Conservation (phyloP, 2,329 filamentous ascomycete species). For the Aspergillus flavus region DNA sequence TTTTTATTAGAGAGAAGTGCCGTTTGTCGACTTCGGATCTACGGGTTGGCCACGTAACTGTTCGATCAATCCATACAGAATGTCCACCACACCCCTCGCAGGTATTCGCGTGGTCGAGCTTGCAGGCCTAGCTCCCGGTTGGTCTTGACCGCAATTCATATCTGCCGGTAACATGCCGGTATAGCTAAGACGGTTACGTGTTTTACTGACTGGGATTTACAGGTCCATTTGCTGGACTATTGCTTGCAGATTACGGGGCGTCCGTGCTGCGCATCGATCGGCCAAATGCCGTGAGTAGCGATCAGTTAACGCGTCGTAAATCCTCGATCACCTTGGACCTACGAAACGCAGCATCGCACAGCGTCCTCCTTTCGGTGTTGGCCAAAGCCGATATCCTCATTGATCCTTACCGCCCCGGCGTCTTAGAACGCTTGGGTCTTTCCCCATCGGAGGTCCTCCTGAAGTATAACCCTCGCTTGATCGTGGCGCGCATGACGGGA, state of each 20-base stretch:
- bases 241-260: slow-evolving; percentile 88
- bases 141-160: slow-evolving; percentile 10
- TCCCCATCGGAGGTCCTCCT: slow-evolving; percentile 68
- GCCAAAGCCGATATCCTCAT: slow-evolving; percentile 75
- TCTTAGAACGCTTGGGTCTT: slow-evolving; percentile 81
- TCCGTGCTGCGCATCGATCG: slow-evolving; percentile 84
- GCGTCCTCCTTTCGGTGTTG: slow-evolving; percentile 68
- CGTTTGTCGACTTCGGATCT: not conserved
- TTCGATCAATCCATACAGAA: slow-evolving; percentile 10
- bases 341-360: slow-evolving; percentile 65
- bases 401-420: slow-evolving; percentile 89
- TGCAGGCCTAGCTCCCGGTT: slow-evolving; percentile 67
- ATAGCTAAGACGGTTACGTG: slow-evolving; percentile 4
- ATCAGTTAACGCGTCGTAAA: slow-evolving; percentile 81
- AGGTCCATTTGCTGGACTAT: slow-evolving; percentile 87
- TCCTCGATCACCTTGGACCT: slow-evolving; percentile 78
- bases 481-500: slow-evolving; percentile 85
- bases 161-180: not conserved
- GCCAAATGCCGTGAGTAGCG: slow-evolving; percentile 56
- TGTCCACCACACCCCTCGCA: slow-evolving; percentile 48
- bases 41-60: not conserved
- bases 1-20: not conserved
- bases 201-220: slow-evolving; percentile 4
- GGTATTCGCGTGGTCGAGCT: slow-evolving; percentile 68
- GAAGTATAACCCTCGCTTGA: slow-evolving; percentile 69